These are phyloP conservation scores for Neurospora sp. DNA, from an alignment of 495 filamentous ascomycete species.

Conservation along the genomic window DNA sequence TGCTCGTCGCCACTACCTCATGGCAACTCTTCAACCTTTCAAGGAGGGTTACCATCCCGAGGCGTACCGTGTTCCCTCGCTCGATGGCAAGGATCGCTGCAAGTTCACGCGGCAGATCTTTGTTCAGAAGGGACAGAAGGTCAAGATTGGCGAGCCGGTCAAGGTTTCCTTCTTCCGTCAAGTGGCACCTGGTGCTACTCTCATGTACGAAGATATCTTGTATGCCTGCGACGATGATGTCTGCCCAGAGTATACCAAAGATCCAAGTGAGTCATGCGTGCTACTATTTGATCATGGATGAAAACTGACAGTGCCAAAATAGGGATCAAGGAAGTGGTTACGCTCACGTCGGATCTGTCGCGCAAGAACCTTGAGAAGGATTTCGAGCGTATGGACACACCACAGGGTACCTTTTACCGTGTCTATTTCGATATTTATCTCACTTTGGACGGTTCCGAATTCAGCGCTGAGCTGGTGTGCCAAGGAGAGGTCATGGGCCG, in stretches of 20 bases:
- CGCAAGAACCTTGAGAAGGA: constrained; percentile 98
- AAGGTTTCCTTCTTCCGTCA: constrained; percentile 99
- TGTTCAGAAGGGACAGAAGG: constrained; percentile 95
- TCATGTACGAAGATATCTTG: constrained; percentile 98
- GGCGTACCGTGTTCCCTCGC: constrained; percentile 89
- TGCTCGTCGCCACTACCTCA: constrained; percentile 96
- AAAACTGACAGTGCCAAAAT: constrained; percentile 20
- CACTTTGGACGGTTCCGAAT: constrained; percentile 92
- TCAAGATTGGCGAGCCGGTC: constrained; percentile 98
- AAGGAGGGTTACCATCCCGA: constrained; percentile 98
- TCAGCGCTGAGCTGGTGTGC: constrained; percentile 95
- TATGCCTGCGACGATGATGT: constrained; percentile 98
- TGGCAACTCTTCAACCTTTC: constrained; percentile 97
- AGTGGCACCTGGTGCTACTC: constrained; percentile 89
- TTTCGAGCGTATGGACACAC: constrained; percentile 98
- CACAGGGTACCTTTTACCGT: constrained; percentile 96
- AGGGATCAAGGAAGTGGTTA: constrained; percentile 99
- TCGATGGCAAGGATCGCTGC: constrained; percentile 96
- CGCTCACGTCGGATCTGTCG: constrained; percentile 89
- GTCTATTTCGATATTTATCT: constrained; percentile 75
- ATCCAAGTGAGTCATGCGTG: constrained; percentile 71
- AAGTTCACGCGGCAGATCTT: constrained; percentile 99
- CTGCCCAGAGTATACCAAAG: constrained; percentile 97
- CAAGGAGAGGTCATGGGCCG: constrained; percentile 98
- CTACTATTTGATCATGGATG: not conserved